phyloP scores from a whole-genome alignment of 2,329 filamentous ascomycete genomes.

The Xylaria sp. region DNA sequence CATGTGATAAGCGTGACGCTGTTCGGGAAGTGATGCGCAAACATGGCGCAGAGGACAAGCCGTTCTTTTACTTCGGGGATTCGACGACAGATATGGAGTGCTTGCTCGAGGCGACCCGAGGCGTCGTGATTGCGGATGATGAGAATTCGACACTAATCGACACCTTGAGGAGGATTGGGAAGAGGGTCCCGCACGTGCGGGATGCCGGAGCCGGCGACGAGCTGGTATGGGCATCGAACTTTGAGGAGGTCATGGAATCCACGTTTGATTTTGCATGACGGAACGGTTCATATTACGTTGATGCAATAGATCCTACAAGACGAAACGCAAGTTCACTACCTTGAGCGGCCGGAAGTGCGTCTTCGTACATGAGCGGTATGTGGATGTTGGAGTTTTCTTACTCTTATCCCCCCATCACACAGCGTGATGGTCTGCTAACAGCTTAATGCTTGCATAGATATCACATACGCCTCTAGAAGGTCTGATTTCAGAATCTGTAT shows the following conservation, averaged over 20 bases:
- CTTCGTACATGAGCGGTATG: slow-evolving; percentile 13
- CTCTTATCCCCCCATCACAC: background rate
- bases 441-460: background rate
- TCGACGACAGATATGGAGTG: slow-evolving; percentile 67
- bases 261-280: slow-evolving; percentile 16
- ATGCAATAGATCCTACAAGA: background rate
- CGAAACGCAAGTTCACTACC: background rate
- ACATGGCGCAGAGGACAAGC: slow-evolving; percentile 38
- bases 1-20: slow-evolving; percentile 58
- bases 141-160: slow-evolving; percentile 46
- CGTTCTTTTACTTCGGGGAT: slow-evolving; percentile 66
- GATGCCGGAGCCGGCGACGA: slow-evolving; percentile 41
- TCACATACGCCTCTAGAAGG: background rate
- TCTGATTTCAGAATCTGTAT: background rate
- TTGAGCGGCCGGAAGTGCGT: background rate
- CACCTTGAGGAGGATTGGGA: slow-evolving; percentile 49
- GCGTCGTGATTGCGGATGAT: slow-evolving; percentile 59
- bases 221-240: slow-evolving; percentile 48
- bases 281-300: background rate
- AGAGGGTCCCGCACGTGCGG: slow-evolving; percentile 46
- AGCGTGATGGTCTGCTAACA: slow-evolving; percentile 1
- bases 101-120: slow-evolving; percentile 54
- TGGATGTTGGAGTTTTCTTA: background rate
- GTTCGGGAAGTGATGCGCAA: slow-evolving; percentile 48
- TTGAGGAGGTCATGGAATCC: slow-evolving; percentile 45